These are phyloP conservation scores for Cornus controversa DNA, from an alignment of 148 eudicot species.

Conservation along the genomic window DNA sequence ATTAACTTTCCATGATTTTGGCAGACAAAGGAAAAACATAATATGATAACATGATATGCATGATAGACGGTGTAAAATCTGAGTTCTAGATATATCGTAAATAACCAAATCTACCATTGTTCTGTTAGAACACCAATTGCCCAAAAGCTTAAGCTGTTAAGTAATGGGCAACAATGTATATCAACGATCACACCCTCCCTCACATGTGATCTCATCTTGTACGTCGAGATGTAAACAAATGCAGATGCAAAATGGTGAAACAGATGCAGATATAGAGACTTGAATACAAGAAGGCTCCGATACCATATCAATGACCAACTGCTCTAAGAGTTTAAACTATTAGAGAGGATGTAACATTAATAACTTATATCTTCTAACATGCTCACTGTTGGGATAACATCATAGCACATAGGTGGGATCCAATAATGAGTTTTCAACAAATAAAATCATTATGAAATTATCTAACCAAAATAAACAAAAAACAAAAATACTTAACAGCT, in stretches of 20 bases:
- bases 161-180: too few relatives aligned
- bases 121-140: too few relatives aligned
- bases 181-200: too few relatives aligned
- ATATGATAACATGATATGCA: neutral
- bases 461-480: constrained; percentile 8
- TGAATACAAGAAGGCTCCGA: too few relatives aligned
- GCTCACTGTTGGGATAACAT: neutral
- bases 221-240: too few relatives aligned
- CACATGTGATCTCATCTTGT: too few relatives aligned
- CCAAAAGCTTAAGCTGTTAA: too few relatives aligned
- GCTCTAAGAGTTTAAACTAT: too few relatives aligned
- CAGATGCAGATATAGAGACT: too few relatives aligned
- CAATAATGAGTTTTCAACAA: neutral
- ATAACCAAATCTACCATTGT: neutral
- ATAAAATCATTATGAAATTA: neutral
- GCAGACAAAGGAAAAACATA: neutral
- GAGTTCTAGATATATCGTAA: neutral
- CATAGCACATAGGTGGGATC: neutral
- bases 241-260: too few relatives aligned
- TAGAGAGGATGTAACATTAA: too few relatives aligned
- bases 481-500: constrained; percentile 70
- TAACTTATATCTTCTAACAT: neutral
- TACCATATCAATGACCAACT: too few relatives aligned
- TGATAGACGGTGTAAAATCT: neutral
- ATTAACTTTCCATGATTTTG: neutral